phyloP scores from a whole-genome alignment of 768 basidiomycete species.

The Amanita rubescens region DNA sequence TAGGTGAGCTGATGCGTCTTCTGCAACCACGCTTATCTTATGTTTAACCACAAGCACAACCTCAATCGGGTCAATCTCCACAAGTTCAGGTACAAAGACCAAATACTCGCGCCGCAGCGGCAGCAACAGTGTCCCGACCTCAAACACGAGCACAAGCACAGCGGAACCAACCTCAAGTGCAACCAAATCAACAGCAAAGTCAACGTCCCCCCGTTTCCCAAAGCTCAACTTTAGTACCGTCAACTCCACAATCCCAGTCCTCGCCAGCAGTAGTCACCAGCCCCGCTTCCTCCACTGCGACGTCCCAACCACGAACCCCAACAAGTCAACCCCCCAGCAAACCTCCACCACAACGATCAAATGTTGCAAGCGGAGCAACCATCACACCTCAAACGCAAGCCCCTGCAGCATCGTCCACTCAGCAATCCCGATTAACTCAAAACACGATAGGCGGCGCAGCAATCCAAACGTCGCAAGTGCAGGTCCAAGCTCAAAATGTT shows the following conservation, averaged over 20 bases:
- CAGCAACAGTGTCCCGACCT: too few species aligned
- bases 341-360: not conserved
- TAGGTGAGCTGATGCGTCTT: not conserved
- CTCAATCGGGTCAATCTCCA: not conserved
- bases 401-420: not conserved
- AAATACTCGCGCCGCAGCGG: too few species aligned
- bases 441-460: too few species aligned
- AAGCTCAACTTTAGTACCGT: not conserved
- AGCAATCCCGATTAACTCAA: too few species aligned
- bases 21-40: not conserved
- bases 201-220: not conserved
- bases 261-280: not conserved
- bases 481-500: too few species aligned
- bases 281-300: not conserved
- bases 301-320: not conserved
- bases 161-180: not conserved
- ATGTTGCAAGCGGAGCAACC: not conserved
- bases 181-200: not conserved
- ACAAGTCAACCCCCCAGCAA: not conserved
- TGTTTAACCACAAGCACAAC: not conserved
- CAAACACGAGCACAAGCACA: too few species aligned
- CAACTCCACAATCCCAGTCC: not conserved
- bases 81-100: not conserved
- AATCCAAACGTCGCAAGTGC: too few species aligned
- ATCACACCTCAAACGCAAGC: not conserved